Evolutionary conservation across 1,139 yeast genomes (phyloP).

Genomic region (Diutina sp.): DNA sequence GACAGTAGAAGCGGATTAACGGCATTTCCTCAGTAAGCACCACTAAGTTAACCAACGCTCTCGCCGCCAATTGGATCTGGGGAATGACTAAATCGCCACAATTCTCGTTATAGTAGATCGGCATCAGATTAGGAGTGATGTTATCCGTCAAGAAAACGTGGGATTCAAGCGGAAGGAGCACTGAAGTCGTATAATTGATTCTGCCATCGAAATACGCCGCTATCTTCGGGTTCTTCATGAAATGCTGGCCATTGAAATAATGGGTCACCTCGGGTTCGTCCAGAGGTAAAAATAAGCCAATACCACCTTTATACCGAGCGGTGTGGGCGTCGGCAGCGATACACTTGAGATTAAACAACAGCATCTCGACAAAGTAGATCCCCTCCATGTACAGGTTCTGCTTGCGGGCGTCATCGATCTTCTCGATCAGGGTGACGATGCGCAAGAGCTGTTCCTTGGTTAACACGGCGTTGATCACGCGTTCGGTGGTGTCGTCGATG

Average conservation of each 20-base stretch:
- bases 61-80: slow-evolving; percentile 49
- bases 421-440: slow-evolving; percentile 29
- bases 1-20: slow-evolving; percentile 43
- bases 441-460: slow-evolving; percentile 26
- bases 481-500: slow-evolving; percentile 24
- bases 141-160: slow-evolving; percentile 27
- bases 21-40: slow-evolving; percentile 83
- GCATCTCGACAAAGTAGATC: slow-evolving; percentile 26
- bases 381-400: slow-evolving; percentile 28
- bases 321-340: slow-evolving; percentile 29
- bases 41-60: slow-evolving; percentile 56
- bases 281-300: slow-evolving; percentile 24
- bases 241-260: slow-evolving; percentile 16
- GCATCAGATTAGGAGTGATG: slow-evolving; percentile 44
- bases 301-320: slow-evolving; percentile 24
- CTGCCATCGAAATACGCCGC: slow-evolving; percentile 16
- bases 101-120: slow-evolving; percentile 56
- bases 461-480: slow-evolving; percentile 20
- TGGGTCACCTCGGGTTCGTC: slow-evolving; percentile 9
- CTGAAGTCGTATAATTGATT: not conserved
- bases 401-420: slow-evolving; percentile 22
- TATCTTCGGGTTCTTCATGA: slow-evolving; percentile 20
- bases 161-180: slow-evolving; percentile 19
- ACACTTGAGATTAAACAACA: slow-evolving; percentile 26
- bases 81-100: slow-evolving; percentile 50